phyloP scores from a whole-genome alignment of 108 stramenopile species.

The Seminavis robusta region DNA sequence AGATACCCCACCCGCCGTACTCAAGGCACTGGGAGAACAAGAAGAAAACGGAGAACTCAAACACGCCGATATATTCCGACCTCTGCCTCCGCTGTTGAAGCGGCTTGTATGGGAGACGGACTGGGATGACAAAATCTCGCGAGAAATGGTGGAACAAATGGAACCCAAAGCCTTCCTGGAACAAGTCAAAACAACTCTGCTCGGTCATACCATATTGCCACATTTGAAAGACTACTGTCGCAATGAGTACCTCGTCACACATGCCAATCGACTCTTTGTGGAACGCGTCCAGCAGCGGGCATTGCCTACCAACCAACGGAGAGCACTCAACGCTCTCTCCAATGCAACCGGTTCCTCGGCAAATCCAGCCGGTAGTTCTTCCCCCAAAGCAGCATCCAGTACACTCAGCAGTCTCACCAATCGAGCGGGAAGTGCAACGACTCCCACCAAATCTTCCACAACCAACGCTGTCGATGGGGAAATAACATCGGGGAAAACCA shows the following conservation, averaged over 20 bases:
- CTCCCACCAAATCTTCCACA: not conserved
- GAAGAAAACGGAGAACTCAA: conserved; percentile 47
- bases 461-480: not conserved
- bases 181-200: conserved; percentile 53
- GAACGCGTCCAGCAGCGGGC: conserved; percentile 50
- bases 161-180: conserved; percentile 41
- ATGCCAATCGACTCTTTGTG: conserved; percentile 68
- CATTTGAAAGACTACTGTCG: conserved; percentile 49
- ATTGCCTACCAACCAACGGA: conserved; percentile 52
- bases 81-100: conserved; percentile 62
- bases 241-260: conserved; percentile 34
- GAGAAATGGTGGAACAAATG: conserved; percentile 18
- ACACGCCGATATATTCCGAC: conserved; percentile 68
- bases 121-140: conserved; percentile 59
- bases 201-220: conserved; percentile 63
- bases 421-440: conserved; percentile 3
- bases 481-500: conserved; percentile 25
- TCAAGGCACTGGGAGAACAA: conserved; percentile 52
- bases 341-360: conserved; percentile 24
- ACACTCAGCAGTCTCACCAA: not conserved
- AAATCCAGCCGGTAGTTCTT: conserved; percentile 26
- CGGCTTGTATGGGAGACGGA: conserved; percentile 85
- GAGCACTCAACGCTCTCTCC: conserved; percentile 34
- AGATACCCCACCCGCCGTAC: conserved; percentile 59
- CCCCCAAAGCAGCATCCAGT: conserved; percentile 1